phyloP scores from a whole-genome alignment of 805 yeast species.

The Yarrowia sp. region DNA sequence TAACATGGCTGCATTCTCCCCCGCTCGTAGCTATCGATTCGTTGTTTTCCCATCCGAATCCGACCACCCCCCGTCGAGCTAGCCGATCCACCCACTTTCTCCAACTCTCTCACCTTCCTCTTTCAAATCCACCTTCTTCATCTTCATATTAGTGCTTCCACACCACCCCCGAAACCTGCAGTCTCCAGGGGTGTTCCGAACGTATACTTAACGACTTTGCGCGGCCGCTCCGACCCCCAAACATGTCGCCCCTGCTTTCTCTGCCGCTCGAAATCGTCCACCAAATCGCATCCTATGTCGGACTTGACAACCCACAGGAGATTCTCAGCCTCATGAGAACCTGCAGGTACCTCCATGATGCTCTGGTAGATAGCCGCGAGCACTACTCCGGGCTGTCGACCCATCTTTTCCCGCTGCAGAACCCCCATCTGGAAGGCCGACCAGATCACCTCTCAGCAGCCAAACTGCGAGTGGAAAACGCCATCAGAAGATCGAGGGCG shows the following conservation, averaged over 20 bases:
- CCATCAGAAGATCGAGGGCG: neutral
- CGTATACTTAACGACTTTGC: neutral
- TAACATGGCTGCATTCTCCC: too few relatives aligned
- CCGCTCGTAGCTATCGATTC: neutral
- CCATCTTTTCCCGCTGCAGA: constrained; percentile 15
- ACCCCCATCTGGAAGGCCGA: constrained; percentile 15
- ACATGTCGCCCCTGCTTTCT: neutral
- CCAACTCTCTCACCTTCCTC: neutral
- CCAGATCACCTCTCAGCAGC: neutral
- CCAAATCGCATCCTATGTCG: constrained; percentile 11
- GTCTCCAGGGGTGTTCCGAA: neutral
- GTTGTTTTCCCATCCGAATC: neutral
- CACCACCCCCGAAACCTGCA: neutral
- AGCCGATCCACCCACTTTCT: neutral
- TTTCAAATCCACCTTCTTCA: constrained; percentile 3
- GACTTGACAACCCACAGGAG: neutral
- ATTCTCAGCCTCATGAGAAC: constrained; percentile 20
- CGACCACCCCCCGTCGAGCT: neutral
- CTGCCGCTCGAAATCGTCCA: constrained; percentile 28
- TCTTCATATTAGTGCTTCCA: neutral
- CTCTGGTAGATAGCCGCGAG: constrained; percentile 8
- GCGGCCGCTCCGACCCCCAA: neutral
- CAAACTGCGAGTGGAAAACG: constrained; percentile 1
- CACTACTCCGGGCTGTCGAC: constrained; percentile 20
- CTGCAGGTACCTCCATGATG: constrained; percentile 3